Conservation (phyloP, 2,329 filamentous ascomycete genomes). For the Botrytis fabae region DNA sequence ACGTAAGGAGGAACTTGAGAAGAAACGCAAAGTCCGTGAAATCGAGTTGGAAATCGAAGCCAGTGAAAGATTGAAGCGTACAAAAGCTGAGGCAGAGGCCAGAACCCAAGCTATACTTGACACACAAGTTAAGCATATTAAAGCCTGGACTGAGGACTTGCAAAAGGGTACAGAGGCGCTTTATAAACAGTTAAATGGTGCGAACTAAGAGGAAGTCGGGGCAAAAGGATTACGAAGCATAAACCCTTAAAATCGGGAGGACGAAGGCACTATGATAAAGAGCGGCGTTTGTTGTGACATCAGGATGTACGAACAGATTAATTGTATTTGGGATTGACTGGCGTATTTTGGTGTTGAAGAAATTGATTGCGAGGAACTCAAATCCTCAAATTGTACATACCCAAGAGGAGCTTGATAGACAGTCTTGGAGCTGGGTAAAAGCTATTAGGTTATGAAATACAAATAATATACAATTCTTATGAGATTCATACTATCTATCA, state of each 20-base stretch:
- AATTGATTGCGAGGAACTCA: not conserved
- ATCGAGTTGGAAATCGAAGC: constrained; percentile 38
- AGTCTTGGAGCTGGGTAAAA: not conserved
- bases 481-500: not conserved
- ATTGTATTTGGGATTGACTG: not conserved
- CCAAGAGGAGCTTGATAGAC: not conserved
- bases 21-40: constrained; percentile 38
- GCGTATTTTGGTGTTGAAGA: not conserved
- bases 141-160: constrained; percentile 32
- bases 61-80: constrained; percentile 31
- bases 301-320: not conserved
- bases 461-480: not conserved
- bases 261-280: constrained; percentile 60
- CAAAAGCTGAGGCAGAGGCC: constrained; percentile 29
- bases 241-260: constrained; percentile 85
- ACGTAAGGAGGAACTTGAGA: constrained; percentile 40
- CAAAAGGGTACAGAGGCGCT: constrained; percentile 36
- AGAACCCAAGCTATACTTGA: constrained; percentile 27
- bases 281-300: constrained; percentile 2
- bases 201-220: constrained; percentile 32
- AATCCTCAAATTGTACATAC: constrained; percentile 8
- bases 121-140: constrained; percentile 30
- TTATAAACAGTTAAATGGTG: constrained; percentile 36
- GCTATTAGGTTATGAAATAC: not conserved
- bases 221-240: constrained; percentile 68